These are phyloP conservation scores for Plasmodium blacklocki DNA, from an alignment of 169 alveolate genomes.

Conservation along the genomic window DNA sequence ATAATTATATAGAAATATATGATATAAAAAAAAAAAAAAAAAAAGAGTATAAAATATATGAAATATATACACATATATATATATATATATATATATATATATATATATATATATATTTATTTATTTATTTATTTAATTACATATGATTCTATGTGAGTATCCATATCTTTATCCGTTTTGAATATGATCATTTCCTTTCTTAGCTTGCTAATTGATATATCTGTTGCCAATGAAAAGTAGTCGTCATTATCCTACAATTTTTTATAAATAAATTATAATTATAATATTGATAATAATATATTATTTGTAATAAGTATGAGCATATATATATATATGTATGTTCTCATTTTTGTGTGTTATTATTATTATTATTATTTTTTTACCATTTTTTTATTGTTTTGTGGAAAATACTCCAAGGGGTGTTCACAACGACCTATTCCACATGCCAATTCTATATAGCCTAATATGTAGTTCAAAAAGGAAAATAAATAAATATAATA, in stretches of 20 bases:
- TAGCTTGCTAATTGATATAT: conserved; percentile 40
- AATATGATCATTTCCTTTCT: conserved; percentile 23
- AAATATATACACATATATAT: no score
- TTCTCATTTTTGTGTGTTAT: not conserved
- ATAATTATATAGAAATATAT: not conserved
- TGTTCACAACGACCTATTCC: conserved; percentile 27
- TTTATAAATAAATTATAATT: not conserved
- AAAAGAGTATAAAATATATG: no score
- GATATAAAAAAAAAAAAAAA: not conserved
- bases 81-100: no score
- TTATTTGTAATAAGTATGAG: no score
- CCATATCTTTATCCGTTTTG: conserved; percentile 19
- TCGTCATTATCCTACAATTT: conserved; percentile 18
- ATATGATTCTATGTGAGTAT: conserved; percentile 41
- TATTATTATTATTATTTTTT: not conserved
- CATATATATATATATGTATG: not conserved
- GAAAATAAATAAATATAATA: not conserved
- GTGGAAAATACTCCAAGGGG: conserved; percentile 28
- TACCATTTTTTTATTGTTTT: conserved; percentile 18
- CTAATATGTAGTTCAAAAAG: conserved; percentile 9
- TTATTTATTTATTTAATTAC: conserved; percentile 13
- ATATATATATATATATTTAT: not conserved
- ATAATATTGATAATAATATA: no score
- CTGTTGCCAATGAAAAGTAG: conserved; percentile 40
- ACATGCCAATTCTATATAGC: conserved; percentile 41